Percentiles rank a stretch among this genome's conserved stretches.
Evolutionary conservation across 2,329 filamentous ascomycete genomes (phyloP).

Genomic region (Hirsutella minnesotensis): DNA sequence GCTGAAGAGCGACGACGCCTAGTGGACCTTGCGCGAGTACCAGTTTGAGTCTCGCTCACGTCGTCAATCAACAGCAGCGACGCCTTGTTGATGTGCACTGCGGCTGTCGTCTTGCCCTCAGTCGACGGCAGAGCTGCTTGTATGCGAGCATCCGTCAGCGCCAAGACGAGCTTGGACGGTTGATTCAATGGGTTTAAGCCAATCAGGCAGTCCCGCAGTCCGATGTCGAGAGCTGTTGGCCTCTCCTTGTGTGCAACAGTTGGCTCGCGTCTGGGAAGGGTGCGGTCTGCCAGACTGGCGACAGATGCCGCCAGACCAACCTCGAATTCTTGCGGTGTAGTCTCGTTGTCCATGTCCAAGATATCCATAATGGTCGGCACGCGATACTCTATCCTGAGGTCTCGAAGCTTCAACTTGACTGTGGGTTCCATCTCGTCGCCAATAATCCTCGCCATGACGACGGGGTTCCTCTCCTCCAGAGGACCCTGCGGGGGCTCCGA

Average conservation of each 20-base stretch:
- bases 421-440: slow-evolving; percentile 90
- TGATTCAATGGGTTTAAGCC: slow-evolving; percentile 73
- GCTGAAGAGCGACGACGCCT: slow-evolving; percentile 12
- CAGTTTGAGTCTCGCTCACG: slow-evolving; percentile 23
- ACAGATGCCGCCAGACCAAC: slow-evolving; percentile 68
- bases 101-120: slow-evolving; percentile 50
- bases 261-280: slow-evolving; percentile 24
- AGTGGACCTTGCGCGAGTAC: slow-evolving; percentile 7
- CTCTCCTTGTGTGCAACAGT: neutral
- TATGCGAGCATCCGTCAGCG: slow-evolving; percentile 67
- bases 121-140: slow-evolving; percentile 56
- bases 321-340: slow-evolving; percentile 62
- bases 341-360: slow-evolving; percentile 54
- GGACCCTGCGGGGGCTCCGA: slow-evolving; percentile 22
- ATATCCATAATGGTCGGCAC: slow-evolving; percentile 74
- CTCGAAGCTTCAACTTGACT: slow-evolving; percentile 77
- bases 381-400: slow-evolving; percentile 77
- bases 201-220: slow-evolving; percentile 68
- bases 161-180: slow-evolving; percentile 64
- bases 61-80: slow-evolving; percentile 79
- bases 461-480: slow-evolving; percentile 22
- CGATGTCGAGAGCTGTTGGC: slow-evolving; percentile 58
- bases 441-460: slow-evolving; percentile 80
- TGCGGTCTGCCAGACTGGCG: slow-evolving; percentile 58
- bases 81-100: slow-evolving; percentile 63